Evolutionary conservation across 306 rosid species (phyloP).

Genomic region (Begonia masoniana): DNA sequence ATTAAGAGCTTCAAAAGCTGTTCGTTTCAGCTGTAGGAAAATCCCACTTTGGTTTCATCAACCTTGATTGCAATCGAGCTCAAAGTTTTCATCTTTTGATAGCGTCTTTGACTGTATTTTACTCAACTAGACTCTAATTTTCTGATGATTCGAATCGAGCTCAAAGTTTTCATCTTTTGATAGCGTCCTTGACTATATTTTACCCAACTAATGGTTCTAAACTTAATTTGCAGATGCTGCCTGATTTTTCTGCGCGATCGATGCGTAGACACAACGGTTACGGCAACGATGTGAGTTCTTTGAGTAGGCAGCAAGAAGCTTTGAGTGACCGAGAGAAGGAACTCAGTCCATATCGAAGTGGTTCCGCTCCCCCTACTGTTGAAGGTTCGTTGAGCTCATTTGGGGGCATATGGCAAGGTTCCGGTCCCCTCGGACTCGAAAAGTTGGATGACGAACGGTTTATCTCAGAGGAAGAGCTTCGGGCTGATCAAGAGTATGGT

Average conservation of each 20-base stretch:
- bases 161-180: conserved; percentile 29
- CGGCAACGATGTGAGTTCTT: conserved; percentile 45
- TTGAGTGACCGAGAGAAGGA: conserved; percentile 48
- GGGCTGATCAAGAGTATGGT: conserved; percentile 31
- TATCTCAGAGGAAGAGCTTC: conserved; percentile 27
- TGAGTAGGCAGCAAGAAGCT: conserved; percentile 45
- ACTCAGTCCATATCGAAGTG: conserved; percentile 56
- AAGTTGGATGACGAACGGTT: conserved; percentile 23
- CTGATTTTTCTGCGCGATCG: conserved; percentile 72
- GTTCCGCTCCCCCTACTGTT: conserved; percentile 91
- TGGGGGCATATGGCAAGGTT: conserved; percentile 39
- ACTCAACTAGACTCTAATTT: conserved; percentile 12
- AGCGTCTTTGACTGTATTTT: no score
- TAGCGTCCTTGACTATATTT: neutral
- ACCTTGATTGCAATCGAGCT: no score
- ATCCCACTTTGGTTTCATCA: no score
- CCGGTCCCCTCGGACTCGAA: conserved; percentile 18
- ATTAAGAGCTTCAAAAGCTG: no score
- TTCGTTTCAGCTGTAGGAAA: no score
- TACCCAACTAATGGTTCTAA: neutral
- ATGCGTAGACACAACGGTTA: conserved; percentile 35
- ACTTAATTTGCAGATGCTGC: conserved; percentile 51
- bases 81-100: no score
- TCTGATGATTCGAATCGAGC: conserved; percentile 40
- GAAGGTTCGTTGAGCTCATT: conserved; percentile 68